Evolutionary conservation across 352 stramenopile genomes (phyloP).

Genomic region (Phytophthora lateralis): DNA sequence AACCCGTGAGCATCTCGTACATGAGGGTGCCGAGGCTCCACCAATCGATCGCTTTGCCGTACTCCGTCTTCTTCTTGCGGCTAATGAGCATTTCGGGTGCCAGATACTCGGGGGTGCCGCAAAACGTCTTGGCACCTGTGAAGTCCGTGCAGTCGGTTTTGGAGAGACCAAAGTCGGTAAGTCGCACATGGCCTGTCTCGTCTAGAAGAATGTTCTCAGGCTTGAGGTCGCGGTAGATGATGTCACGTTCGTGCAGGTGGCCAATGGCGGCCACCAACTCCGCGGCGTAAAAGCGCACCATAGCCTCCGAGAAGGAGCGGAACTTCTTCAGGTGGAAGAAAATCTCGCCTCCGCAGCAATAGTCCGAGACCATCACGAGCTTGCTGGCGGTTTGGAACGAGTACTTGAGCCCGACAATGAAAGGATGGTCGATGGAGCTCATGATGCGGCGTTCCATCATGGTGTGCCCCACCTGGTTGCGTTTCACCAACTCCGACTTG

Average conservation of each 20-base stretch:
- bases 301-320: slow-evolving; percentile 87
- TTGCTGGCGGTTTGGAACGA: slow-evolving; percentile 92
- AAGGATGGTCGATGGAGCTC: slow-evolving; percentile 94
- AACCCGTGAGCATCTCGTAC: slow-evolving; percentile 95
- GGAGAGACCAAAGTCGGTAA: slow-evolving; percentile 95
- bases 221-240: slow-evolving; percentile 95
- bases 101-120: slow-evolving; percentile 88
- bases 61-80: slow-evolving; percentile 88
- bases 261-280: slow-evolving; percentile 92
- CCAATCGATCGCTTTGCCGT: slow-evolving; percentile 94
- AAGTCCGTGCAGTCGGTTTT: slow-evolving; percentile 89
- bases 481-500: slow-evolving; percentile 89
- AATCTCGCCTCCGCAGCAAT: slow-evolving; percentile 90
- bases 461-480: slow-evolving; percentile 87
- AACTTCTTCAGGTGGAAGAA: slow-evolving; percentile 94
- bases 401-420: slow-evolving; percentile 95
- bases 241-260: slow-evolving; percentile 91
- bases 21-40: slow-evolving; percentile 94
- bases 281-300: slow-evolving; percentile 93
- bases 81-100: slow-evolving; percentile 91
- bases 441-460: slow-evolving; percentile 91
- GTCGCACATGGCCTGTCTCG: slow-evolving; percentile 88
- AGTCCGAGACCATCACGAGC: slow-evolving; percentile 92
- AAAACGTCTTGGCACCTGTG: slow-evolving; percentile 86
- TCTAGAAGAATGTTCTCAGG: slow-evolving; percentile 95